Evolutionary conservation across 2,329 filamentous ascomycete species (phyloP), one percentile per base, ranked within the genome.

Genomic region (Aureobasidium melanogenum): DNA sequence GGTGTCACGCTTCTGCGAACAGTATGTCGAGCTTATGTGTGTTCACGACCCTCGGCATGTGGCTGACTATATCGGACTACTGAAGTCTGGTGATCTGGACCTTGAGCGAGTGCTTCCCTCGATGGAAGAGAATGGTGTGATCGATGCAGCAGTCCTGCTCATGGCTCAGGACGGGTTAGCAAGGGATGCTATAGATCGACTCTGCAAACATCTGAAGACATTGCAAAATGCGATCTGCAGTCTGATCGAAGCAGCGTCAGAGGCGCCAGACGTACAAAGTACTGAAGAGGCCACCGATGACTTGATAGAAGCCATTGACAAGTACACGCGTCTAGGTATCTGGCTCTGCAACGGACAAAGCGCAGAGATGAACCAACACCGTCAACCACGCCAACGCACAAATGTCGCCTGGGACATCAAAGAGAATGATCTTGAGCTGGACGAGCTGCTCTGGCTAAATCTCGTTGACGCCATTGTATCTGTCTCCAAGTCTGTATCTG

Each of bases 331-430:
- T 65, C 90, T 99, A 1, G 94, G 95, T 15, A 93, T 96, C 55
- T 99, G 94, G 94, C 79, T 99, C 14, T 97, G 94, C 68, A 90
- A 95, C 73, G 85, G 88, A 1, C 91, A 96, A 71, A 89, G 88
- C 68, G 36, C 60, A 57, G 43, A 64, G 46, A 60, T 62, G 66
- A 61, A 70, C 66, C 64, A 66, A 7, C 46, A 67, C n/a, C 66
- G 70, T 2, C 62, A 63, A 22, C 66, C 67, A 28, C 67, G 70
- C 46, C 70, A 69, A 22, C 66, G 74, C 67, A 67, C 73, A 64
- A 67, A 74, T 66, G 58, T 73, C 62, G 61, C 70, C 60, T 63
- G 68, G 66, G 74, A 82, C 5, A 74, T 83, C 54, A 77, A 85
- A 65, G 77, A 83, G 73, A 73, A 83, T 63, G 81, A 82, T 24